Conservation (phyloP, 2,329 filamentous ascomycete species). For the Hypoxylon sp. region DNA sequence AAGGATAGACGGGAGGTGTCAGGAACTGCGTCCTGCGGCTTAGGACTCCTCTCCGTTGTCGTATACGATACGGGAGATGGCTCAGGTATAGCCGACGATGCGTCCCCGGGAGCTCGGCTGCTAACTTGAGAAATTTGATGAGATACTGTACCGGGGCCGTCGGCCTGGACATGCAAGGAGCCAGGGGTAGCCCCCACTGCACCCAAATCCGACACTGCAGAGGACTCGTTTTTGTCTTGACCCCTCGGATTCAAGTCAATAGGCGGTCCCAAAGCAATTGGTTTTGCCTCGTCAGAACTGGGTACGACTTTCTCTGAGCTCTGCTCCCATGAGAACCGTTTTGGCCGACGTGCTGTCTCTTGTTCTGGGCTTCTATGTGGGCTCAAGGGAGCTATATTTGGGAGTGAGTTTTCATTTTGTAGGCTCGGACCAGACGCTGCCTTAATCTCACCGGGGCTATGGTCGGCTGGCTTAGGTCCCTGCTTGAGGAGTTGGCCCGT, state of each 20-base stretch:
- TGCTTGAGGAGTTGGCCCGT: conserved; percentile 49
- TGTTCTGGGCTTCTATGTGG: conserved; percentile 35
- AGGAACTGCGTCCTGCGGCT: conserved; percentile 28
- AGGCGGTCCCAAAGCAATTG: conserved; percentile 18
- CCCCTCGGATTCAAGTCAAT: conserved; percentile 11
- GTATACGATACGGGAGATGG: conserved; percentile 60
- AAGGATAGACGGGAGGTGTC: conserved; percentile 55
- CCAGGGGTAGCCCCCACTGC: conserved; percentile 18
- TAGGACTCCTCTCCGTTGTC: conserved; percentile 48
- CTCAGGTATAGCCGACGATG: conserved; percentile 52
- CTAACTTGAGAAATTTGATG: conserved; percentile 57
- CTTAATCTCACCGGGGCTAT: conserved; percentile 9
- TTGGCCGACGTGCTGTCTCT: conserved; percentile 25
- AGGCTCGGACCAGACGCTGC: not conserved
- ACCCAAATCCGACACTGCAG: conserved; percentile 8
- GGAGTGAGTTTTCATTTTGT: conserved; percentile 24
- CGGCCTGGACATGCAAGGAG: conserved; percentile 37
- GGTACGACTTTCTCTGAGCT: conserved; percentile 45
- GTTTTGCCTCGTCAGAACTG: conserved; percentile 34
- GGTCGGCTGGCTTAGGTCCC: conserved; percentile 24
- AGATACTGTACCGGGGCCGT: conserved; percentile 46
- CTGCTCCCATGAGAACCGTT: conserved; percentile 61
- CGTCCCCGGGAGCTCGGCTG: conserved; percentile 50
- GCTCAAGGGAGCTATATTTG: conserved; percentile 45
- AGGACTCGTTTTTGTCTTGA: conserved; percentile 5